phyloP scores from a whole-genome alignment of 169 alveolate species.

The Haemoproteus tartakovskyi region DNA sequence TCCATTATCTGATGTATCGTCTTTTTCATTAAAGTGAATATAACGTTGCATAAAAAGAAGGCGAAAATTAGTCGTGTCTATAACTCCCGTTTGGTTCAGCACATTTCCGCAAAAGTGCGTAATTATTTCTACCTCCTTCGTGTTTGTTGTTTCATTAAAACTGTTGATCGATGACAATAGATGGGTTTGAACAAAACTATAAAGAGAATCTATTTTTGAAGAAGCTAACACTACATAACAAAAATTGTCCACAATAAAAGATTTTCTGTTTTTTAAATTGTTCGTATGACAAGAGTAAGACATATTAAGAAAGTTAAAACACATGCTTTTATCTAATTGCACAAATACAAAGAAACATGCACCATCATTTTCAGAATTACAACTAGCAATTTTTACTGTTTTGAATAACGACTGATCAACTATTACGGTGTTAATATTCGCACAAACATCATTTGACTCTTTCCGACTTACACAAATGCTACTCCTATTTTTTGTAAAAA shows the following conservation, averaged over 20 bases:
- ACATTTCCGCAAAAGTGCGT: slow-evolving; percentile 62
- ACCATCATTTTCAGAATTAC: slow-evolving; percentile 5
- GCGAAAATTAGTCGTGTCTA: slow-evolving; percentile 34
- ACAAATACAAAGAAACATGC: slow-evolving; percentile 58
- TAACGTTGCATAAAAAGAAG: slow-evolving; percentile 50
- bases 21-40: no score
- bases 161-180: not conserved
- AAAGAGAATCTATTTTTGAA: slow-evolving; percentile 9
- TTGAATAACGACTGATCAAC: slow-evolving; percentile 18
- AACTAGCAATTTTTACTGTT: slow-evolving; percentile 20
- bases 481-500: slow-evolving; percentile 4
- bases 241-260: slow-evolving; percentile 15
- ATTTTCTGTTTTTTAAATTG: slow-evolving; percentile 5
- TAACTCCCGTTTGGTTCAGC: slow-evolving; percentile 38
- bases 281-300: slow-evolving; percentile 59
- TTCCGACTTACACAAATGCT: not conserved
- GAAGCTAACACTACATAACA: slow-evolving; percentile 61
- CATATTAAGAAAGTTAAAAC: slow-evolving; percentile 48
- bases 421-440: slow-evolving; percentile 36
- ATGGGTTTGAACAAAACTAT: slow-evolving; percentile 22
- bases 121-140: slow-evolving; percentile 31
- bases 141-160: slow-evolving; percentile 32
- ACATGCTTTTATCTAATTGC: slow-evolving; percentile 42
- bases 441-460: slow-evolving; percentile 6
- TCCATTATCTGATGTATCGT: not conserved